Conservation (phyloP, 129 eudicot genomes). For the Flaveria trinervia region DNA sequence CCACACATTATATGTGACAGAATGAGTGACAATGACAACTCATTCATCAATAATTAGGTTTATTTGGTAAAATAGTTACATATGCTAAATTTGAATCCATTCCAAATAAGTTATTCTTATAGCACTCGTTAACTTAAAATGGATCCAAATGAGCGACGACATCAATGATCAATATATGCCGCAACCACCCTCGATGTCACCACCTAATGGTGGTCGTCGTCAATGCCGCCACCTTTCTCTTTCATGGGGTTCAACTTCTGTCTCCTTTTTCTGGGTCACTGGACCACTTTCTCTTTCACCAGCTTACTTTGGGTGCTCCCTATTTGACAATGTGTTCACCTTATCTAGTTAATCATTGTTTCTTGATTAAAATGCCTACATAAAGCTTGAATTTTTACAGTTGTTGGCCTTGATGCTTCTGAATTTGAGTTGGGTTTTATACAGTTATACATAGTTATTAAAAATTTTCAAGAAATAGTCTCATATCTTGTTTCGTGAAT, state of each 20-base stretch:
- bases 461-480: constrained; percentile 1
- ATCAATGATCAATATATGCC: too few species aligned
- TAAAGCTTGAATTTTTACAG: constrained; percentile 15
- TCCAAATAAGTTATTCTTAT: too few species aligned
- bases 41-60: too few species aligned
- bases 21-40: too few species aligned
- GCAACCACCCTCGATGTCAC: too few species aligned
- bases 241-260: constrained; percentile 6
- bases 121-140: too few species aligned
- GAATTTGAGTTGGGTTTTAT: constrained; percentile 30
- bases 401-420: neutral
- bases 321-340: constrained; percentile 35
- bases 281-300: constrained; percentile 32
- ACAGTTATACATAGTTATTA: too few species aligned
- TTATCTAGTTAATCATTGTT: constrained; percentile 28
- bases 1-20: too few species aligned
- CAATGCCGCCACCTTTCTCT: constrained; percentile 2
- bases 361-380: constrained; percentile 20
- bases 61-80: too few species aligned
- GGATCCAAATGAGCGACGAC: too few species aligned
- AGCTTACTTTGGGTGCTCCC: constrained; percentile 19
- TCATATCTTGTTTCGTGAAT: constrained; percentile 12
- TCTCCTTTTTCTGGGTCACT: constrained; percentile 34
- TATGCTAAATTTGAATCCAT: too few species aligned
- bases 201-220: neutral